Evolutionary conservation across 768 basidiomycete species (phyloP), one percentile per base, ranked within the genome.

Genomic region (Suillus cothurnatus): DNA sequence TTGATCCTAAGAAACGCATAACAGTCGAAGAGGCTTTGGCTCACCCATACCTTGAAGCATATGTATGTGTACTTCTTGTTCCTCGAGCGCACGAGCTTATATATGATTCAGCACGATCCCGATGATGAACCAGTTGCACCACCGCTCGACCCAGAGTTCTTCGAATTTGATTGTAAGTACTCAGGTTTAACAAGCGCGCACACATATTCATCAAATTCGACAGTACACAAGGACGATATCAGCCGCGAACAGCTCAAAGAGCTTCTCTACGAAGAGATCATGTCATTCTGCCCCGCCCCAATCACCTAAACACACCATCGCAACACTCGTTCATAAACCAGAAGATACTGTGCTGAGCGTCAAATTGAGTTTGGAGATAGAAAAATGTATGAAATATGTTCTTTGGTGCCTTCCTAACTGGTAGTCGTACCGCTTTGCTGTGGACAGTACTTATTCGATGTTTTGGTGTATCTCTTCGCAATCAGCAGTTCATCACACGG

Each of bases 1-100:
- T 99, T 78, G 96, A 97, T 78, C 97, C 97, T 28, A 96, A 95
- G 83, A 97, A 96, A 77, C 90, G 97, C 53, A 90, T 95, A 76
- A 94, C 94, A 0, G 94, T 96, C 49, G 96, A 98, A 74, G 89
- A 96, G 64, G 95, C 95, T 7, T 81, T 99, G 39, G 90, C 90
- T n/a, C 96, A 98, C 72, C 95, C 96, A 7, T 97, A 97, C 73
- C 84, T 97, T 15, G 94, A 95, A 76, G 93, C 95, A 76, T 97
- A 97, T 74, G 92, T 92, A 71, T 53, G 90, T 69, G 23, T 63
- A 56, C 32, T 58, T 53, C 43, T 41, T 59, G 41, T 39, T 62
- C 41, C 31, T 52, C 63, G 43, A 43, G 61, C 21, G 11, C 28
- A 28, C n/a, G 57, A 49, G 34, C 68, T 70, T 14, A 72, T 53